These are phyloP conservation scores for Meripilus lineatus DNA, from an alignment of 1,284 basidiomycete genomes.

Conservation along the genomic window DNA sequence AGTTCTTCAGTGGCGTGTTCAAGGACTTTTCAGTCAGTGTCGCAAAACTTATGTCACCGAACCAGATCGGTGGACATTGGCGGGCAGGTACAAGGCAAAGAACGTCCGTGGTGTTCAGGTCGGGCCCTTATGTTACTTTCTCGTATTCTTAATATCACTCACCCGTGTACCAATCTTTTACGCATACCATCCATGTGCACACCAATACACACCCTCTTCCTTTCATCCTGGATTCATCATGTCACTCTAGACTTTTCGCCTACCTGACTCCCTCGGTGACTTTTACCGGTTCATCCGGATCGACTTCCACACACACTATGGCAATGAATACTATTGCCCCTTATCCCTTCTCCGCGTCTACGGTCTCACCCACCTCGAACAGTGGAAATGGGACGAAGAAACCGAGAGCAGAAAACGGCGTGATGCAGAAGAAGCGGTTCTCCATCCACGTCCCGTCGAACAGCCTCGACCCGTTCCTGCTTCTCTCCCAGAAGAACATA, in stretches of 20 bases:
- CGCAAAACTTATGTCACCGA: constrained; percentile 64
- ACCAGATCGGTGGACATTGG: constrained; percentile 65
- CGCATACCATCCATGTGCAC: not conserved
- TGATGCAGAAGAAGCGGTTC: constrained; percentile 16
- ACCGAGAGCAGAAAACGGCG: constrained; percentile 50
- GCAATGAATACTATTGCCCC: constrained; percentile 95
- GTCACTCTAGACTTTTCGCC: constrained; percentile 65
- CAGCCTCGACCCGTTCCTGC: not conserved
- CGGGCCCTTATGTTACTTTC: not conserved
- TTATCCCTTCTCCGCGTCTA: constrained; percentile 91
- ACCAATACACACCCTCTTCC: not conserved
- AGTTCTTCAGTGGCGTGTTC: constrained; percentile 98
- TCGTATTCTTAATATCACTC: too few relatives aligned
- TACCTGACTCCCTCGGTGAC: constrained; percentile 59
- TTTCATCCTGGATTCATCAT: not conserved
- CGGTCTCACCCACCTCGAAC: constrained; percentile 94
- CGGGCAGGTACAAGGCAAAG: constrained; percentile 79
- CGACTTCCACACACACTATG: constrained; percentile 93
- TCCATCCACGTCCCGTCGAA: not conserved
- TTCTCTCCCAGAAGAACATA: too few relatives aligned
- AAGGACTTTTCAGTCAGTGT: constrained; percentile 88
- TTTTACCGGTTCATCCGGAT: constrained; percentile 95
- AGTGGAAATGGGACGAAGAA: constrained; percentile 87
- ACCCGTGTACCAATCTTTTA: too few relatives aligned
- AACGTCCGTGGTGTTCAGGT: constrained; percentile 94